phyloP scores from a whole-genome alignment of 2,329 filamentous ascomycete species.

The Thermomyces lanuginosus region DNA sequence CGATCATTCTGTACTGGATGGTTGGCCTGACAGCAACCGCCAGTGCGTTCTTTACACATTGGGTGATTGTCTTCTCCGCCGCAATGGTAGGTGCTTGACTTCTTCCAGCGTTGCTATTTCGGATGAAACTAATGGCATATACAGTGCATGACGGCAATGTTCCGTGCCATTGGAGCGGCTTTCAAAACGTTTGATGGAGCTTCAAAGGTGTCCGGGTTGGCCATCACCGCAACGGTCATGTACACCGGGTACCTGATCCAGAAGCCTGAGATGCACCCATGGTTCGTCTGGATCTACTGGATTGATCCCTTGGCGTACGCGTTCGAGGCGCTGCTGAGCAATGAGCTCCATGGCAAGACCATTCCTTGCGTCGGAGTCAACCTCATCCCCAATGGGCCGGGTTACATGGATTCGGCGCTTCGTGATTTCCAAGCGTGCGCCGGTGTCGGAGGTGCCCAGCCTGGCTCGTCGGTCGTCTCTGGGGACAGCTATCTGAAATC shows the following conservation, averaged over 20 bases:
- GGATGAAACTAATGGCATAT: no score
- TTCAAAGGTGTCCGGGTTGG: constrained; percentile 35
- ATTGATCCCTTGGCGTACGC: constrained; percentile 24
- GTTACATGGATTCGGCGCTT: constrained; percentile 10
- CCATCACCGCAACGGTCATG: constrained; percentile 22
- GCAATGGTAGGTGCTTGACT: constrained; percentile 32
- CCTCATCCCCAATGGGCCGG: constrained; percentile 17
- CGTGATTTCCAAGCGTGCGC: constrained; percentile 36
- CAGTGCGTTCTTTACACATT: constrained; percentile 45
- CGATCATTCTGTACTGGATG: constrained; percentile 48
- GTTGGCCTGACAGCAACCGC: constrained; percentile 38
- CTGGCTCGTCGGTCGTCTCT: constrained; percentile 33
- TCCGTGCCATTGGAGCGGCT: constrained; percentile 39
- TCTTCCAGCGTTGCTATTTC: no score
- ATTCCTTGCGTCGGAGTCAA: constrained; percentile 23
- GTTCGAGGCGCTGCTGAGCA: constrained; percentile 23
- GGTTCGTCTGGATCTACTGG: constrained; percentile 34
- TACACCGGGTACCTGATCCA: constrained; percentile 31
- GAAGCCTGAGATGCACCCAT: constrained; percentile 35
- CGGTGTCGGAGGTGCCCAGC: constrained; percentile 39
- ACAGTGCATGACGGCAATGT: constrained; percentile 42
- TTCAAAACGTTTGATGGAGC: constrained; percentile 43
- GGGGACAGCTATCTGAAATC: constrained; percentile 44
- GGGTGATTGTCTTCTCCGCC: constrained; percentile 35
- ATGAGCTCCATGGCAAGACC: constrained; percentile 20